Base-by-base conservation (phyloP, 169 alveolate genomes). In the Theileria luwenshuni region DNA sequence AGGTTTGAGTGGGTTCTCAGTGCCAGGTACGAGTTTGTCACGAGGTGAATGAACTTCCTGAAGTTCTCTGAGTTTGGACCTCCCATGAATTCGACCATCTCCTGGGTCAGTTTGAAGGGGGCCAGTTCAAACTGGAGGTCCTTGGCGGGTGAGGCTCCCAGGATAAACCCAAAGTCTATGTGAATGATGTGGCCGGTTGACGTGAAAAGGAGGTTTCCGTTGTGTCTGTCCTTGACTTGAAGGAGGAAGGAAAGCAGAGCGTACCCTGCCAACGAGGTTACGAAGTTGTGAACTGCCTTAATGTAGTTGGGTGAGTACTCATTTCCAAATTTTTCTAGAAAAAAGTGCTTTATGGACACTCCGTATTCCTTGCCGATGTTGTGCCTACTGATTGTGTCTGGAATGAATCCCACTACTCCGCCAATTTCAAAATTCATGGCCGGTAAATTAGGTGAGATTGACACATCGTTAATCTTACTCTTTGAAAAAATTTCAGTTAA, bases 161-260 rank as follows among this genome's bases (percentile, higher is more conserved):
- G 94, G 28, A 97, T 95, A 79, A 96, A 97, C 27, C 99, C 99
- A 77, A 96, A 97, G 86, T 97, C 99, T 54, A 97, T 97, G 90
- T 97, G 99, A 35, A 96, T 90, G 51, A 97, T 75, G 76, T 95
- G 98, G 0, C 99, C 99, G 38, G 75, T 79, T 27, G 90, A 91
- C 64, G 97, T 94, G 23, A 97, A 85, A 83, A 97, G 80, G 65
- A 97, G 94, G 87, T 97, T 97, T 8, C 99, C 98, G 90, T 96
- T 96, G 86, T 96, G 98, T 54, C 99, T 80, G 63, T 95, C 98
- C 76, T 97, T 97, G 19, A 61, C 70, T 52, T 61, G 32, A 35
- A 77, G 71, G 21, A 77, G 60, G 48, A 93, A 96, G 75, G 96
- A 90, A 30, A 95, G 94, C 15, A 96, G 86, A 3, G 97, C 93